Evolutionary conservation across 2,329 filamentous ascomycete species (phyloP), one percentile per base, ranked within the genome.

Genomic region (Pseudopyrenochaeta lycopersici): DNA sequence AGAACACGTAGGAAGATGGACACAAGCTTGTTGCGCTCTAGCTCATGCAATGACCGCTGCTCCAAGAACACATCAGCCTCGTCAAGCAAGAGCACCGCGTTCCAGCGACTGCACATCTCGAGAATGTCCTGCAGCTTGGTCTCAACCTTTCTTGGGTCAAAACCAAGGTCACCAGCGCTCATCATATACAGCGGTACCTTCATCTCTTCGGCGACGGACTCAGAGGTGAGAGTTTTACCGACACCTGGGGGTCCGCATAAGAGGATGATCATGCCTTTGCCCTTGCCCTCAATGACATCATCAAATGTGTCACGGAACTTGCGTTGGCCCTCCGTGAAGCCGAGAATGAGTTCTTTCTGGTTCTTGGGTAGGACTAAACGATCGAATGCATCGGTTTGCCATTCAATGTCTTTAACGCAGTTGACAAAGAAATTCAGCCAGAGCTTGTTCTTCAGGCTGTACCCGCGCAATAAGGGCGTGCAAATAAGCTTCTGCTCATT

Each of bases 61-160:
- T 86, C 83, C 7, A 88, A 80, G 51, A 73, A 74, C 10, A 75
- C 68, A 31, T 90, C 81, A 11, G 73, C 91, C 76, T 96, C 92
- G 66, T 96, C 92, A 1, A 96, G 84, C 2, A 96, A 83, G 0
- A 84, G 72, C 4, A 85, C 76, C 1, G 80, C 79, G 32, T 80
- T 79, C 82, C 82, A 85, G 52, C 75, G 78, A 63, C 92, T 90
- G 39, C 90, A 91, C 49, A 95, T 89, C 62, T 94, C 90, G 30
- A 96, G 81, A 38, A 95, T 91, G 73, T 90, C 90, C 70, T 92
- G 89, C 7, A 96, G 79, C 67, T 94, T 89, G 6, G 79, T 80
- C 72, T 96, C 92, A 1, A 96, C 56, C 12, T 67, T 65, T 1
- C 63, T 51, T 0, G 79, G 76, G 31, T 78, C 72, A 10, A 77